These are phyloP conservation scores for Teunomyces tritomae DNA, from an alignment of 805 yeast species.

Conservation along the genomic window DNA sequence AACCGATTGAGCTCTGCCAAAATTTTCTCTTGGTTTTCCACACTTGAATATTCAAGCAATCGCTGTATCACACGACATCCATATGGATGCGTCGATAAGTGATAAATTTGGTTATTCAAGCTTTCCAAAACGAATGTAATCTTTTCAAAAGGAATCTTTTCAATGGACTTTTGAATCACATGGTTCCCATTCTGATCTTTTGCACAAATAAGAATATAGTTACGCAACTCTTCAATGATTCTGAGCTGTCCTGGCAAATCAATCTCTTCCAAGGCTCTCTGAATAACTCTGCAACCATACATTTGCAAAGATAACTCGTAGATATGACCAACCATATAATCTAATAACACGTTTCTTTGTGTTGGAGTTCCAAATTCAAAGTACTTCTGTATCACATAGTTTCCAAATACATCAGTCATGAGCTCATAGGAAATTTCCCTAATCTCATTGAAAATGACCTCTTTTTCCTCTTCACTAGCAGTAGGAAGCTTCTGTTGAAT, in stretches of 20 bases:
- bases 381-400: constrained; percentile 92
- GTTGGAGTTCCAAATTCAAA: constrained; percentile 76
- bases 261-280: constrained; percentile 81
- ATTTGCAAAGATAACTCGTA: constrained; percentile 80
- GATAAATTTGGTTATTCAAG: constrained; percentile 69
- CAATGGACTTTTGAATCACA: constrained; percentile 93
- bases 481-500: constrained; percentile 82
- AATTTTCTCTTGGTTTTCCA: constrained; percentile 62
- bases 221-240: constrained; percentile 68
- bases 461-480: constrained; percentile 68
- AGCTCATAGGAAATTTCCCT: constrained; percentile 69
- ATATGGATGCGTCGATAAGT: constrained; percentile 90
- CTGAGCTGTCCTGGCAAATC: constrained; percentile 59
- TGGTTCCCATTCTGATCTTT: constrained; percentile 98
- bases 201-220: constrained; percentile 54
- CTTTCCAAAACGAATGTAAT: constrained; percentile 73
- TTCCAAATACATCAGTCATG: constrained; percentile 97
- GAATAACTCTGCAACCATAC: constrained; percentile 98
- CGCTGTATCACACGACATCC: constrained; percentile 98
- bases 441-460: constrained; percentile 79
- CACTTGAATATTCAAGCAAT: constrained; percentile 72
- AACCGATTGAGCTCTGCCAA: constrained; percentile 70
- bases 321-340: constrained; percentile 71
- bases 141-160: constrained; percentile 68
- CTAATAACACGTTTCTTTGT: constrained; percentile 68